These are phyloP conservation scores for Croton laevigatus DNA, from an alignment of 441 rosid genomes.

Conservation along the genomic window DNA sequence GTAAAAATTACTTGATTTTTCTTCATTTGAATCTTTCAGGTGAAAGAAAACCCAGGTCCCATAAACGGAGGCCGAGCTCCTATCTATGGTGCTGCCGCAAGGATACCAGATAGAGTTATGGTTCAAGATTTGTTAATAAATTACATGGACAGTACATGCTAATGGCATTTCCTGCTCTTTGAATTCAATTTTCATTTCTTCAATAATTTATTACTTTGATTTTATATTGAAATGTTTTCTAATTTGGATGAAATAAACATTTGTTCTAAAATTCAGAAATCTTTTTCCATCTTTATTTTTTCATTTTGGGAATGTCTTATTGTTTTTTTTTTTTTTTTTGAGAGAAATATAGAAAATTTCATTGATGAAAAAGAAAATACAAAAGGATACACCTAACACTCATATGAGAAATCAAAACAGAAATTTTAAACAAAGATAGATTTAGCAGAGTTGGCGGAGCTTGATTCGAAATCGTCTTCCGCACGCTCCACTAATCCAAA, in stretches of 20 bases:
- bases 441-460: too few species aligned
- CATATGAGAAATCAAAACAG: too few species aligned
- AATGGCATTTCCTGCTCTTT: slow-evolving; percentile 13
- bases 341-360: too few species aligned
- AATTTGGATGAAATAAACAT: not conserved
- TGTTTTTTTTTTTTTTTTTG: too few species aligned
- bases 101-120: slow-evolving; percentile 82
- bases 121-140: slow-evolving; percentile 72
- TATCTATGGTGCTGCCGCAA: slow-evolving; percentile 96
- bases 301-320: too few species aligned
- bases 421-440: too few species aligned
- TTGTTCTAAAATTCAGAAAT: too few species aligned
- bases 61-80: slow-evolving; percentile 83
- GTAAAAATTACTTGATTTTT: not conserved
- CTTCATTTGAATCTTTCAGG: slow-evolving; percentile 33
- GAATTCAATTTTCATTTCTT: not conserved
- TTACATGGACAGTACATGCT: slow-evolving; percentile 86
- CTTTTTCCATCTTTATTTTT: too few species aligned
- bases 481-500: too few species aligned
- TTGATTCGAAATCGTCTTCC: too few species aligned
- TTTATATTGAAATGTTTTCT: not conserved
- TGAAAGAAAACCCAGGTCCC: slow-evolving; percentile 84
- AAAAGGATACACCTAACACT: too few species aligned
- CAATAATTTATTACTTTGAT: slow-evolving; percentile 3
- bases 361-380: too few species aligned